Evolutionary conservation across 345 rosid genomes (phyloP).

Genomic region (Isatis tinctoria): DNA sequence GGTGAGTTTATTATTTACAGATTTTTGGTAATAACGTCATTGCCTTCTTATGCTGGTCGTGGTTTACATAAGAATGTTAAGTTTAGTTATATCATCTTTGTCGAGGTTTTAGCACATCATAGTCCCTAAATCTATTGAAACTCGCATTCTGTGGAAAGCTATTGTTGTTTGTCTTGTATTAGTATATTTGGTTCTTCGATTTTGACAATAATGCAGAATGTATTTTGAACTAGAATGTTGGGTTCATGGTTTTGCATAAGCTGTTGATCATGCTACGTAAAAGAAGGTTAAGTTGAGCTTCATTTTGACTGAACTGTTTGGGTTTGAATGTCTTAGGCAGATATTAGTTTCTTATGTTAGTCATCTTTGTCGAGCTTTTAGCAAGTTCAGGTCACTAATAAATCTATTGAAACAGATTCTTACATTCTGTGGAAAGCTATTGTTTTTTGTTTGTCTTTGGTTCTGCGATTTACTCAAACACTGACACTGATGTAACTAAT

Average conservation of each 20-base stretch:
- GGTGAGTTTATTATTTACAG: conserved; percentile 42
- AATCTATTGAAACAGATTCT: neutral
- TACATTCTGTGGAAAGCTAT: neutral
- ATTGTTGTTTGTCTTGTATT: neutral
- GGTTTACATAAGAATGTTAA: neutral
- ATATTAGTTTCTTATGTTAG: neutral
- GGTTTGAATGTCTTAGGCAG: neutral
- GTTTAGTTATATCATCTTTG: neutral
- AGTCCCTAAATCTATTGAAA: neutral
- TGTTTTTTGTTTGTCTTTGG: neutral
- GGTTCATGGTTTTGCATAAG: neutral
- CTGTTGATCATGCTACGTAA: neutral
- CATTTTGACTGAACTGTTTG: neutral
- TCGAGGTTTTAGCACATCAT: neutral
- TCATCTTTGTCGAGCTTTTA: neutral
- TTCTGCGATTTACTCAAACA: neutral
- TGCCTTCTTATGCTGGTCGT: neutral
- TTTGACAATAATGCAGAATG: neutral
- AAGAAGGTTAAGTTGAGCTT: neutral
- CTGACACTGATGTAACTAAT: conserved; percentile 8
- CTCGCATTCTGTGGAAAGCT: neutral
- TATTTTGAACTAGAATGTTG: neutral
- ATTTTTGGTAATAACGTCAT: neutral
- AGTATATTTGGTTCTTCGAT: neutral
- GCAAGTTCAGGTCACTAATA: neutral